Conservation (phyloP, 73 alveolate genomes). For the Durusdinium trenchii region DNA sequence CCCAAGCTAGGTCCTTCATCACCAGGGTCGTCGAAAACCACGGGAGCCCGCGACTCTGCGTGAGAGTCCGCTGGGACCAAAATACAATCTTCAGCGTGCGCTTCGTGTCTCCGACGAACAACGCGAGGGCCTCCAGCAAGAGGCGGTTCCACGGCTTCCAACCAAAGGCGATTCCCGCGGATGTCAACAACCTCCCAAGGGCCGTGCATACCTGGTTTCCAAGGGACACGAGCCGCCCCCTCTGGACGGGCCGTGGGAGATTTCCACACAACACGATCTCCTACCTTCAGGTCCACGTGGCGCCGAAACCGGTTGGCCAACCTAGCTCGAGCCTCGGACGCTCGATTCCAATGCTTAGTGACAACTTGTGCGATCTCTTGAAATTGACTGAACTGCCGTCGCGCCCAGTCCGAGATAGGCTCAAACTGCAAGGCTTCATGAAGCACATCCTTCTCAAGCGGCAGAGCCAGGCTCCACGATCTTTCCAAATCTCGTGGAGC, state of each 20-base stretch:
- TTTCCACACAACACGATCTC: not conserved
- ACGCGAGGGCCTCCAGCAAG: not conserved
- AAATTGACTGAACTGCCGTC: not conserved
- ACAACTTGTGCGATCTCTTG: not conserved
- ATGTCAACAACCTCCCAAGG: not conserved
- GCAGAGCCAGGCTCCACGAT: slow-evolving; percentile 4
- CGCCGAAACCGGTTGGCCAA: not conserved
- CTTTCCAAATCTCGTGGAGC: not conserved
- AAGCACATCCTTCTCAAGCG: slow-evolving; percentile 1
- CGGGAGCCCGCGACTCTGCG: no score
- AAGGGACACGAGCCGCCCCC: slow-evolving; percentile 2
- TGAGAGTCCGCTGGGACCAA: not conserved
- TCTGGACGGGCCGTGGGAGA: not conserved
- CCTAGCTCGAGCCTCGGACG: not conserved
- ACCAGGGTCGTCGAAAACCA: not conserved
- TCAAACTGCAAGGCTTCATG: not conserved
- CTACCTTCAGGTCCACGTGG: not conserved
- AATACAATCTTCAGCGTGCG: not conserved
- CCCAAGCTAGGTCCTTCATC: not conserved
- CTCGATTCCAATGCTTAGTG: not conserved
- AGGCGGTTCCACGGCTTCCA: not conserved
- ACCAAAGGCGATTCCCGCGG: not conserved
- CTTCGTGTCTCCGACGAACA: not conserved
- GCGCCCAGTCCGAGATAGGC: not conserved
- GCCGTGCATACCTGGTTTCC: slow-evolving; percentile 30